These are phyloP conservation scores for Yarrowia osloensis DNA, from an alignment of 805 yeast genomes.

Conservation along the genomic window DNA sequence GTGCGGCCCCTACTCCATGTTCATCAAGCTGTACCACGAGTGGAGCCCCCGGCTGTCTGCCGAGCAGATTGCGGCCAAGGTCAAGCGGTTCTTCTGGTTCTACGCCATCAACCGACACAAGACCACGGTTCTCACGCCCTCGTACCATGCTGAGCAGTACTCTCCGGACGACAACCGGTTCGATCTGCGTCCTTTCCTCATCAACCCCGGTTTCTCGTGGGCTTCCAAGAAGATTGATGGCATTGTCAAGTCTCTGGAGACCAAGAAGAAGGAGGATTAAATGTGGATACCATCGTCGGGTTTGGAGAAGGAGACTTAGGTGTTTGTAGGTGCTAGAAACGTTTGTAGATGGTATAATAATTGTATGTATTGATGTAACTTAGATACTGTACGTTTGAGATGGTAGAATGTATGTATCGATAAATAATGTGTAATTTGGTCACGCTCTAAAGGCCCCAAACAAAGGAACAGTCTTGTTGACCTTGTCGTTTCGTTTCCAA, in stretches of 20 bases:
- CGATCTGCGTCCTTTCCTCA: constrained; percentile 93
- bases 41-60: constrained; percentile 90
- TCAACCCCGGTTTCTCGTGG: constrained; percentile 85
- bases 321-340: too few species aligned
- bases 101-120: constrained; percentile 96
- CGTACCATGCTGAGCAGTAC: constrained; percentile 96
- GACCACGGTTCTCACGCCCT: constrained; percentile 95
- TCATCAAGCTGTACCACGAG: constrained; percentile 80
- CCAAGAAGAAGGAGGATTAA: constrained; percentile 21
- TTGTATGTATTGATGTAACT: too few species aligned
- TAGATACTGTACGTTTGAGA: too few species aligned
- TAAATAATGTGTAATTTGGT: constrained; percentile 30
- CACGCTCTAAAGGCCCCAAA: constrained; percentile 40
- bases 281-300: too few species aligned
- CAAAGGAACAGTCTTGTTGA: constrained; percentile 39
- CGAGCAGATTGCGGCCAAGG: constrained; percentile 85
- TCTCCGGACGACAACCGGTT: constrained; percentile 98
- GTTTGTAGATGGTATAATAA: too few species aligned
- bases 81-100: constrained; percentile 86
- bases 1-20: constrained; percentile 96
- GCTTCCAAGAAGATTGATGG: constrained; percentile 86
- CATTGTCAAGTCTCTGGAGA: constrained; percentile 49
- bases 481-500: constrained; percentile 42
- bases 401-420: constrained; percentile 5
- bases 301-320: too few species aligned